Percentiles rank a stretch among this genome's conserved stretches.
These are phyloP conservation scores for Ensete ventricosum DNA, from an alignment of 176 grass and related monocot genomes.

Conservation along the genomic window DNA sequence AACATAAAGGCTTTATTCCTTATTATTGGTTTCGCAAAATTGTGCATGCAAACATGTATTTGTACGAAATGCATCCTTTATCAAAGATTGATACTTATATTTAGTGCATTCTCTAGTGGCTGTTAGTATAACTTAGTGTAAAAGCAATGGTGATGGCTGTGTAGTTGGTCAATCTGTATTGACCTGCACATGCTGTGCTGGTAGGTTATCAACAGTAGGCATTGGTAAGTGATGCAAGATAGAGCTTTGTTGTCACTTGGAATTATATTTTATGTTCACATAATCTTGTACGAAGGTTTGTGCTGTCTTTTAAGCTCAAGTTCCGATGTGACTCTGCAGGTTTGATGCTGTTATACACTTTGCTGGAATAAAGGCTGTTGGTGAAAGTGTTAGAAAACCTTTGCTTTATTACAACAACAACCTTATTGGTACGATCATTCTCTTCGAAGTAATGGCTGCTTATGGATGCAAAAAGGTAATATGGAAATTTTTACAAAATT, in stretches of 20 bases:
- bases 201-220: no score
- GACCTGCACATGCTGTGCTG: no score
- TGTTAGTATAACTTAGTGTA: not conserved
- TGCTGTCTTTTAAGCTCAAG: not conserved
- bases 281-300: not conserved
- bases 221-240: no score
- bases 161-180: no score
- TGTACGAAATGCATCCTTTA: no score
- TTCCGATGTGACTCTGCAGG: slow-evolving; percentile 30
- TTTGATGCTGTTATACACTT: slow-evolving; percentile 99
- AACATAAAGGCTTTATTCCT: no score
- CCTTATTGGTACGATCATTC: slow-evolving; percentile 69
- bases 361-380: slow-evolving; percentile 91
- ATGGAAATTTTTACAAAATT: not conserved
- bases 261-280: no score
- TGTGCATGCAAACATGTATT: no score
- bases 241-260: no score
- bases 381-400: slow-evolving; percentile 91
- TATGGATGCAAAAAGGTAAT: slow-evolving; percentile 92
- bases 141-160: not conserved
- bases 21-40: no score
- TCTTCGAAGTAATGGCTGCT: slow-evolving; percentile 86
- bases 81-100: no score
- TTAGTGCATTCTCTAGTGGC: no score
- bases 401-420: slow-evolving; percentile 94